Base-by-base conservation (phyloP, 1,284 basidiomycete genomes). In the Tylopilus microsporus region DNA sequence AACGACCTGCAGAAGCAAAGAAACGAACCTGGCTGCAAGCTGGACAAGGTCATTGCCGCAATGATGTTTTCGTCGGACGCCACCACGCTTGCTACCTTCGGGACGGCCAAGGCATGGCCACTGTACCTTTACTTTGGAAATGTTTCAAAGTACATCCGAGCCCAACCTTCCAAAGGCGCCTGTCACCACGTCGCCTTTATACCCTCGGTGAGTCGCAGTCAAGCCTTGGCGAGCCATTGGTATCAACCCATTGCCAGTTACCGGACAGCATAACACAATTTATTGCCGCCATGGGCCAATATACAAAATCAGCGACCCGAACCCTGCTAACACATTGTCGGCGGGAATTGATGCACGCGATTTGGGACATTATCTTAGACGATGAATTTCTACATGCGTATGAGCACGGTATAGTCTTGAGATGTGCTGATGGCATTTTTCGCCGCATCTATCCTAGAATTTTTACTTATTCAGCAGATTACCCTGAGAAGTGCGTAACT, bases 111-210 rank as follows among this genome's bases (percentile, higher is more conserved):
- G 48, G 52, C 37, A n/a, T 63, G 59, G 61, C 77, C 75, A 0
- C 37, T 75, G 1, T 78, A 78, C 58, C 52, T 75, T 0, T 72
- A 62, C 52, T 69, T 77, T 54, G 71, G 70, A 5, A 76, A 75
- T 45, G 63, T 72, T 19, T 72, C 72, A 2, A 78, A 78, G 60
- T 77, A 75, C 25, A 12, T 16, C 19, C 19, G 18, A 13, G 56
- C 52, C 49, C 49, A 56, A 9, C 46, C 41, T 45, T 39, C 25
- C 15, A 13, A 49, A 3, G 39, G 56, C 37, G 39, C 56, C 11
- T 57, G 56, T 49, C 30, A 57, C 16, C 56, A 57, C 9, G 7
- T 55, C 25, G 56, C 51, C 3, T 57, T 57, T 11, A 55, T 57
- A 25, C 46, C 56, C 3, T 57, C 32, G 9, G 56, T 57, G 18